These are phyloP conservation scores for Geotrichum ghanense DNA, from an alignment of 805 yeast species.

Conservation along the genomic window DNA sequence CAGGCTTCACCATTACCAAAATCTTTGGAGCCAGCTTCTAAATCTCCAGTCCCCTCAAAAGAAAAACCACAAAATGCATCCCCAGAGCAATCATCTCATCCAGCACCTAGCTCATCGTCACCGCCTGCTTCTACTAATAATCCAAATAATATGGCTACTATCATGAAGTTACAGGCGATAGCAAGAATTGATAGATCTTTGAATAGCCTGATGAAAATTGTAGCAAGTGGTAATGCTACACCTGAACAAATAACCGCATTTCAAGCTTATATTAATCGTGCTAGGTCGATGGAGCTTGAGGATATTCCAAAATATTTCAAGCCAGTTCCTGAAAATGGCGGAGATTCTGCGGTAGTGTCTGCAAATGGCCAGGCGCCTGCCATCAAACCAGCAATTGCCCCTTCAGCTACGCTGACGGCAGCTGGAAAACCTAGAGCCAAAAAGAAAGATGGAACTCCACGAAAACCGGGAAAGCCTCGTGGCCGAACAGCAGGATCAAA, in stretches of 20 bases:
- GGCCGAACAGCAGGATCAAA: constrained; percentile 9
- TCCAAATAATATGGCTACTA: constrained; percentile 56
- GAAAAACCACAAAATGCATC: not conserved
- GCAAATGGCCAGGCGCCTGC: constrained; percentile 7
- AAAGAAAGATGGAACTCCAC: constrained; percentile 6
- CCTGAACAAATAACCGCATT: constrained; percentile 64
- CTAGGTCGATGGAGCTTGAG: constrained; percentile 55
- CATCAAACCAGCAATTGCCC: constrained; percentile 4
- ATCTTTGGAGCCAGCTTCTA: too few relatives aligned
- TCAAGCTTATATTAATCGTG: constrained; percentile 69
- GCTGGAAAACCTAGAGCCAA: constrained; percentile 8
- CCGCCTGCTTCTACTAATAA: constrained; percentile 4
- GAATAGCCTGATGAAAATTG: constrained; percentile 66
- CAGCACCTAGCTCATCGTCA: constrained; percentile 3
- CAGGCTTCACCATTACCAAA: too few relatives aligned
- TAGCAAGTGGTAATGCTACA: constrained; percentile 73
- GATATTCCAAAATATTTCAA: constrained; percentile 13
- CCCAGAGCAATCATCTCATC: constrained; percentile 4
- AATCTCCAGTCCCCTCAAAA: too few relatives aligned
- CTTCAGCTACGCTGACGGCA: constrained; percentile 9
- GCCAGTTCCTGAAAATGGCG: not conserved
- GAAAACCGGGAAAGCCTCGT: constrained; percentile 3
- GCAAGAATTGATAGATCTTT: constrained; percentile 64
- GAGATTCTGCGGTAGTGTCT: not conserved
- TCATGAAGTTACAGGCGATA: constrained; percentile 70